Base-by-base conservation (phyloP, 495 filamentous ascomycete genomes). In the Pyrenula massariospora region DNA sequence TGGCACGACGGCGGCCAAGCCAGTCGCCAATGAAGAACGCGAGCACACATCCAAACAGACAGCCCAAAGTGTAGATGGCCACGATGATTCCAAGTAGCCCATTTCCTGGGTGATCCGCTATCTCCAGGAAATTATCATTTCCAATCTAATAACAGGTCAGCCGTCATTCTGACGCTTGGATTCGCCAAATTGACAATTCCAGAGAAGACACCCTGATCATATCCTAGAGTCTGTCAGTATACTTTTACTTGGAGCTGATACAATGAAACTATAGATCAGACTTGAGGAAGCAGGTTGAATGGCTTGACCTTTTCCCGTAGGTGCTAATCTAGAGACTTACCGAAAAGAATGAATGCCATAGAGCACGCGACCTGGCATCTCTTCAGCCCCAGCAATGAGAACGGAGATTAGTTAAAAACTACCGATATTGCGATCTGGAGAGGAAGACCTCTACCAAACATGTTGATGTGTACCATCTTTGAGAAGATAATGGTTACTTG, bases 121-220 rank as follows among this genome's bases (percentile, higher is more conserved):
- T 20, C 12, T 69, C 56, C 24, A 79, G 70, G 62, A 77, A 83
- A 47, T 77, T 70, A 5, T 70, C 57, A 58, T 75, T 74, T 42
- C 31, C 31, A 42, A 42, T 15, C 31, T 42, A 15, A n/a, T 42
- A 15, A 5, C 15, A 42, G 31, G 15, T 42, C 31, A 42, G 31
- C 5, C 31, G 15, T 42, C 8, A 5, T 8, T 42, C 15, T 42
- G 31, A 42, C 15, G 31, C 8, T 8, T 8, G 31, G 8, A 42
- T 5, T 8, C 8, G 31, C 31, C 5, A 42, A 42, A 48, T 66
- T 68, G 22, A 75, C 66, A 51, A 80, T 73, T 23, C 76, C 76
- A 31, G 69, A 71, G 62, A 78, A 76, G 8, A 78, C 72, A 55
- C 76, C 78, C 63, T 82, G 79, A 52, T 82, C 78, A 56, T 80